Conservation (phyloP, 257 asterid genomes). For the Solanum bulbocastanum region DNA sequence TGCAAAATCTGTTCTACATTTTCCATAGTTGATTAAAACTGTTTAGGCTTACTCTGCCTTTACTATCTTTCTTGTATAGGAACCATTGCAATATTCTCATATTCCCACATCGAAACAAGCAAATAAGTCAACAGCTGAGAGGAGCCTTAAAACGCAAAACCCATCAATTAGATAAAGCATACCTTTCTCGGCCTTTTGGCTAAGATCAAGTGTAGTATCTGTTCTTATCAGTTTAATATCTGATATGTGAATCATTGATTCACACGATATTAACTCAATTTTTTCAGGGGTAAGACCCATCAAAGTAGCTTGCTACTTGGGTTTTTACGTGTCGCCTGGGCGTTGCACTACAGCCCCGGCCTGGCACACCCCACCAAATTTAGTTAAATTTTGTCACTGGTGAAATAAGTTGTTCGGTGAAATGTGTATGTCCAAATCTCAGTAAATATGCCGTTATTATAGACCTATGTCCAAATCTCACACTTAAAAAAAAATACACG, state of each 20-base stretch:
- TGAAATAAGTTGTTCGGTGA: too few species aligned
- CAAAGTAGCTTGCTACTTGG: not conserved
- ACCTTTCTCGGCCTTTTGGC: constrained; percentile 37
- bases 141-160: not conserved
- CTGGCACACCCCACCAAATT: not conserved
- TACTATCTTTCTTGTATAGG: not conserved
- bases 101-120: not conserved
- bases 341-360: not conserved
- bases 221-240: not conserved
- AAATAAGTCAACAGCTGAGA: not conserved
- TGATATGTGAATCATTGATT: not conserved
- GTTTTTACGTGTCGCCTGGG: not conserved
- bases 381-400: not conserved
- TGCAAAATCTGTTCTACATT: not conserved
- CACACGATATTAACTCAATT: not conserved
- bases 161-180: not conserved
- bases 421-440: too few species aligned
- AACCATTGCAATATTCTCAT: not conserved
- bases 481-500: too few species aligned
- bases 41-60: not conserved
- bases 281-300: not conserved
- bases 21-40: not conserved
- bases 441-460: too few species aligned
- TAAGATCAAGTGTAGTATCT: constrained; percentile 3
- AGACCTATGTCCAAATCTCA: too few species aligned